Conservation (phyloP, 2,329 filamentous ascomycete genomes). For the Gnomoniopsis smithogilvyi region DNA sequence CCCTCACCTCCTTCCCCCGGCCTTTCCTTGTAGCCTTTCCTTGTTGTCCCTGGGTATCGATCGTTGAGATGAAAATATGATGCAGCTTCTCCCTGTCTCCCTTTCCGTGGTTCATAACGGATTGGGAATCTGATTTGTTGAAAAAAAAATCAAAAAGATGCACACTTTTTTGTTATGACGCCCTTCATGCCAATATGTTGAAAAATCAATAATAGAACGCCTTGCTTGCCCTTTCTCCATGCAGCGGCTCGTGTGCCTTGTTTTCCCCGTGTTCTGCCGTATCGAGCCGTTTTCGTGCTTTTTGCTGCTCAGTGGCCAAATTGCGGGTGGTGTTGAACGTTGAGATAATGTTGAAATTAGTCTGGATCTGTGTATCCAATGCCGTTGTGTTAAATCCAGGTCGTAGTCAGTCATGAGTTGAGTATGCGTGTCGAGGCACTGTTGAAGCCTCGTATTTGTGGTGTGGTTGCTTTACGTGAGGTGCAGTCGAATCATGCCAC, state of each 20-base stretch:
- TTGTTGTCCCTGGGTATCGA: constrained; percentile 22
- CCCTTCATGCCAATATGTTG: neutral
- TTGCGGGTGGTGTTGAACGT: constrained; percentile 27
- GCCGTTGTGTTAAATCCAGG: constrained; percentile 21
- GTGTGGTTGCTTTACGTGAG: constrained; percentile 5
- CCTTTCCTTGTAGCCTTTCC: constrained; percentile 19
- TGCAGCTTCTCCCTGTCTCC: neutral
- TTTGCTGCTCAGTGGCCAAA: too few relatives aligned
- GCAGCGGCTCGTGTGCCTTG: neutral
- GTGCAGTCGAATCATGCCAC: neutral
- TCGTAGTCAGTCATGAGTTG: constrained; percentile 21
- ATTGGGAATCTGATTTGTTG: neutral
- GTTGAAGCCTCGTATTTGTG: constrained; percentile 16
- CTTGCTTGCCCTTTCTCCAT: too few relatives aligned
- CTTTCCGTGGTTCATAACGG: neutral
- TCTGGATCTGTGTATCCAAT: constrained; percentile 19
- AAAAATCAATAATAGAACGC: too few relatives aligned
- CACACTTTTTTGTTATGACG: neutral
- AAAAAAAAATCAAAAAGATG: neutral
- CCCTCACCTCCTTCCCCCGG: neutral
- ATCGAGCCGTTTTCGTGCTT: too few relatives aligned
- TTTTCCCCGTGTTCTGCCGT: constrained; percentile 13
- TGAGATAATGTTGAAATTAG: constrained; percentile 18
- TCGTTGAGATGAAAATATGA: constrained; percentile 25
- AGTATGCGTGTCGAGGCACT: constrained; percentile 16